These are phyloP conservation scores for Cadophora sp. DNA, from an alignment of 2,329 filamentous ascomycete species.

Conservation along the genomic window DNA sequence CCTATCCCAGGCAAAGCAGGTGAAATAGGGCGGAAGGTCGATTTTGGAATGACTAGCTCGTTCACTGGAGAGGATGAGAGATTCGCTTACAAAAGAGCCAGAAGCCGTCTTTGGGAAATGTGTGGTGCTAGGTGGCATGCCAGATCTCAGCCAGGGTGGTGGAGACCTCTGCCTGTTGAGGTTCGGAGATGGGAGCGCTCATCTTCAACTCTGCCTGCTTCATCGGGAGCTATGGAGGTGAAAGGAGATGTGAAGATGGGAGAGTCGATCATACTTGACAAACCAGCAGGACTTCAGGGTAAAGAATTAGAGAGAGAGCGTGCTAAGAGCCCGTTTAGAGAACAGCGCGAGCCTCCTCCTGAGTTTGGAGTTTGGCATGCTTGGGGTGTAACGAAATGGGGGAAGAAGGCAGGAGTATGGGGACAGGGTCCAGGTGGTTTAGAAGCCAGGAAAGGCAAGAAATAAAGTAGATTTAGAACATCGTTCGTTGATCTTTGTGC, in stretches of 20 bases:
- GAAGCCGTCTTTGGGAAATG: slow-evolving; percentile 82
- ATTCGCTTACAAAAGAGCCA: slow-evolving; percentile 81
- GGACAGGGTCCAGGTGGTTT: slow-evolving; percentile 53
- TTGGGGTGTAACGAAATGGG: slow-evolving; percentile 61
- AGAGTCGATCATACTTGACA: slow-evolving; percentile 51
- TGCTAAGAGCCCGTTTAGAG: slow-evolving; percentile 45
- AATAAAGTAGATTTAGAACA: slow-evolving; percentile 1
- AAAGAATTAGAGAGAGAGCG: slow-evolving; percentile 37
- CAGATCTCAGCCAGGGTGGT: slow-evolving; percentile 67
- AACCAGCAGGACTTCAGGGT: slow-evolving; percentile 50
- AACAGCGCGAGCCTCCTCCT: slow-evolving; percentile 52
- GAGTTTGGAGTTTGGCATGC: slow-evolving; percentile 59
- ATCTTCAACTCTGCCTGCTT: not conserved
- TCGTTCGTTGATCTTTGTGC: not conserved
- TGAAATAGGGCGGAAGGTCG: slow-evolving; percentile 50
- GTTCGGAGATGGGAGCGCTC: slow-evolving; percentile 71
- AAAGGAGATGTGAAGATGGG: slow-evolving; percentile 51
- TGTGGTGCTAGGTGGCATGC: slow-evolving; percentile 77
- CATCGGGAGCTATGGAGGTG: not conserved
- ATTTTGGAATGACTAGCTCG: slow-evolving; percentile 71
- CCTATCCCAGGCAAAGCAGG: slow-evolving; percentile 43
- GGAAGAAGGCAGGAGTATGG: slow-evolving; percentile 59
- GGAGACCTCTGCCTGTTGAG: slow-evolving; percentile 68
- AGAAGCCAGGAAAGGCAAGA: slow-evolving; percentile 38
- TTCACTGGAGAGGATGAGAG: slow-evolving; percentile 84